phyloP scores from a whole-genome alignment of 768 basidiomycete species.

The Boletus barrowsii region DNA sequence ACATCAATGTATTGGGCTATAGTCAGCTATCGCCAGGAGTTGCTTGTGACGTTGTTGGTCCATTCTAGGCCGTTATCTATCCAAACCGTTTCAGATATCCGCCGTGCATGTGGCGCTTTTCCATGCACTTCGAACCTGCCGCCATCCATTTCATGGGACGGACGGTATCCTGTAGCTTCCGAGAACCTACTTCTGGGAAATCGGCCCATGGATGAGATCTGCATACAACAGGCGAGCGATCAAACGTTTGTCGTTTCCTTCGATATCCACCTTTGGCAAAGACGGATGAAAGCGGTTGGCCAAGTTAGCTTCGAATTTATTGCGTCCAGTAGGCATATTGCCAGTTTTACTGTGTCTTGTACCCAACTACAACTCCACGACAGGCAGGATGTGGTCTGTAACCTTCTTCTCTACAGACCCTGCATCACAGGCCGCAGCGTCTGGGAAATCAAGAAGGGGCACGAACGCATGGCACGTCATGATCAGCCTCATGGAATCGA shows the following conservation, averaged over 20 bases:
- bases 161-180: conserved; percentile 28
- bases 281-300: conserved; percentile 63
- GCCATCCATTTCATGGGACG: conserved; percentile 21
- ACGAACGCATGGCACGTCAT: conserved; percentile 39
- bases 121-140: conserved; percentile 24
- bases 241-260: conserved; percentile 54
- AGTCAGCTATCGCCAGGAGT: conserved; percentile 33
- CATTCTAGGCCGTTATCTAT: conserved; percentile 43
- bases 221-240: conserved; percentile 44
- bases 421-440: background rate
- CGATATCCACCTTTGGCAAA: conserved; percentile 58
- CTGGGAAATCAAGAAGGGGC: conserved; percentile 8
- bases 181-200: conserved; percentile 43
- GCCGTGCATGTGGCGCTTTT: conserved; percentile 51
- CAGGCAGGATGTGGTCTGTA: conserved; percentile 27
- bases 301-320: conserved; percentile 65
- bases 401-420: conserved; percentile 18
- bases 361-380: background rate
- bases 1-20: conserved; percentile 33
- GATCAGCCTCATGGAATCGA: conserved; percentile 33
- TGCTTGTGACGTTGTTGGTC: conserved; percentile 51
- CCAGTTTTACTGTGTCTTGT: background rate
- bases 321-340: conserved; percentile 31
- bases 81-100: conserved; percentile 55
- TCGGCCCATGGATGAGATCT: conserved; percentile 50